Conservation (phyloP, 176 grass and related monocot genomes). For the Calamus simplicifolius region DNA sequence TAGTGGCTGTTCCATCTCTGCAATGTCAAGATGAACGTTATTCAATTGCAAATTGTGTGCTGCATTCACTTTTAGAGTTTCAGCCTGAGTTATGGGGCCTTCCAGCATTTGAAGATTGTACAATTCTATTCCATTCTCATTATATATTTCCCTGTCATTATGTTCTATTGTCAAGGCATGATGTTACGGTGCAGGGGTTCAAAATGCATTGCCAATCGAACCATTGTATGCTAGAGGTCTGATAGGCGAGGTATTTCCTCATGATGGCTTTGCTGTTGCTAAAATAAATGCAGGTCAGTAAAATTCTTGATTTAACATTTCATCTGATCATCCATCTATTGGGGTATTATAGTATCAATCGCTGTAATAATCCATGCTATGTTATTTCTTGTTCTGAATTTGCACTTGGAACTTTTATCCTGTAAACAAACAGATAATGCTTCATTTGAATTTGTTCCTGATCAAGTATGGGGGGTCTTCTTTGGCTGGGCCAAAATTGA, state of each 20-base stretch:
- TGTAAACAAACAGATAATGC: conserved; percentile 33
- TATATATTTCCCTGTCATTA: conserved; percentile 6
- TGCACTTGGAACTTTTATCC: background rate
- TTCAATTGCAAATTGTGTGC: conserved; percentile 49
- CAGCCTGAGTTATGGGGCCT: conserved; percentile 70
- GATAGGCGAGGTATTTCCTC: conserved; percentile 17
- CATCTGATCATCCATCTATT: background rate
- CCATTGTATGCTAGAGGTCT: conserved; percentile 33
- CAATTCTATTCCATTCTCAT: conserved; percentile 18
- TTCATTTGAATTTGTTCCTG: conserved; percentile 57
- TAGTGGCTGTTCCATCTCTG: conserved; percentile 82
- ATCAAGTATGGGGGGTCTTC: conserved; percentile 66
- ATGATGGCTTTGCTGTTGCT: conserved; percentile 17
- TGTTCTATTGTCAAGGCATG: conserved; percentile 1
- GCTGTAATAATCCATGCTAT: background rate
- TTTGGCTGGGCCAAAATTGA: conserved; percentile 72
- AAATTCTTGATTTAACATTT: background rate
- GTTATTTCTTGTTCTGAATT: background rate
- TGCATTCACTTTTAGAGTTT: conserved; percentile 84
- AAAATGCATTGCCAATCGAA: conserved; percentile 57
- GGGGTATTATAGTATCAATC: background rate
- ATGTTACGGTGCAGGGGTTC: conserved; percentile 37
- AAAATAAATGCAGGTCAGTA: conserved; percentile 40
- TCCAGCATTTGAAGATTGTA: conserved; percentile 84
- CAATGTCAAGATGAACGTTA: conserved; percentile 54